These are phyloP conservation scores for Jatropha multifida DNA, from an alignment of 441 rosid species.

Conservation along the genomic window DNA sequence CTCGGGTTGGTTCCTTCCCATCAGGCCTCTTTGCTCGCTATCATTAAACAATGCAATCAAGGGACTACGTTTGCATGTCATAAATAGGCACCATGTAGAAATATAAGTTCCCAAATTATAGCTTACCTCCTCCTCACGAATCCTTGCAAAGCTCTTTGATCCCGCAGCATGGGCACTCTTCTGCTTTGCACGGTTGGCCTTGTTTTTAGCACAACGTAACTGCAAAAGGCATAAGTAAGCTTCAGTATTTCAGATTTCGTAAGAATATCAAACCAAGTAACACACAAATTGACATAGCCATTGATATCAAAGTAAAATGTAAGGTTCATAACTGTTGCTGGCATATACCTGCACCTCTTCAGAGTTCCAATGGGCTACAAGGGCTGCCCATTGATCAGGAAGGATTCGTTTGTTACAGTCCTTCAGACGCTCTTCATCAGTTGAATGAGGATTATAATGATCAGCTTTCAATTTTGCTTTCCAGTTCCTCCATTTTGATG, in stretches of 20 bases:
- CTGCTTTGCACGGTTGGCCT: constrained; percentile 36
- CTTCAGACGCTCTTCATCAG: constrained; percentile 40
- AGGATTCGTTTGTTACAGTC: constrained; percentile 34
- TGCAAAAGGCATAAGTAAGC: constrained; percentile 22
- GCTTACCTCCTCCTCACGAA: constrained; percentile 46
- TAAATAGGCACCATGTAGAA: constrained; percentile 4
- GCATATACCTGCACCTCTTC: constrained; percentile 37
- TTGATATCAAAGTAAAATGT: not conserved
- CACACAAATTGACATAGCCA: not conserved
- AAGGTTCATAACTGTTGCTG: not conserved
- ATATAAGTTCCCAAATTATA: constrained; percentile 8
- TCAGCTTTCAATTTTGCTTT: constrained; percentile 37
- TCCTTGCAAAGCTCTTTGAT: constrained; percentile 42
- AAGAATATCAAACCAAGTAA: not conserved
- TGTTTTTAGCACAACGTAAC: constrained; percentile 36
- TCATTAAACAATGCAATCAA: constrained; percentile 14
- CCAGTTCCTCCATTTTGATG: constrained; percentile 44
- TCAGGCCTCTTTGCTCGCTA: constrained; percentile 36
- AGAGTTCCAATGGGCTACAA: constrained; percentile 40
- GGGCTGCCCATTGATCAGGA: constrained; percentile 46
- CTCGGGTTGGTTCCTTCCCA: constrained; percentile 41
- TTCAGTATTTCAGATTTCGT: not conserved
- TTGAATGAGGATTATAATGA: constrained; percentile 32
- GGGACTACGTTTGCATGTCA: not conserved
- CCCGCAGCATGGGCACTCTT: constrained; percentile 34